Conservation (phyloP, 129 eudicot genomes). For the Cynara cardunculus region DNA sequence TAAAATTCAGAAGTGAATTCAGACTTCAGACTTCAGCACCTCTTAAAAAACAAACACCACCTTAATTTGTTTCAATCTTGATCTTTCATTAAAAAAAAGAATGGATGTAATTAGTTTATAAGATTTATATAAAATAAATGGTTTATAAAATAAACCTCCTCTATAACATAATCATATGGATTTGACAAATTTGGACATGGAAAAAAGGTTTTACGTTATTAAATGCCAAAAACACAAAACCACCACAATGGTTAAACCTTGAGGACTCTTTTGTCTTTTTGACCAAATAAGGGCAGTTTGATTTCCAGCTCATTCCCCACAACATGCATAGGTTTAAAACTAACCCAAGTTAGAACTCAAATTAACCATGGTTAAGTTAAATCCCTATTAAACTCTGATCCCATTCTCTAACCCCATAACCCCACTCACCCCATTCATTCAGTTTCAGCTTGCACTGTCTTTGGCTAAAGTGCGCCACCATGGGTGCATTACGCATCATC, state of each 20-base stretch:
- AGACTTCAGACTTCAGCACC: too few species aligned
- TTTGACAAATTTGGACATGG: conserved; percentile 1
- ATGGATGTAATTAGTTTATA: too few species aligned
- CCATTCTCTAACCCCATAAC: conserved; percentile 7
- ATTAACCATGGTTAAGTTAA: conserved; percentile 28
- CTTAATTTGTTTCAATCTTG: too few species aligned
- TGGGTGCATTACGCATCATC: conserved; percentile 19
- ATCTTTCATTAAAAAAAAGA: too few species aligned
- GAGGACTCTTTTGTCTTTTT: conserved; percentile 36
- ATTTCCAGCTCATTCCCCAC: conserved; percentile 17
- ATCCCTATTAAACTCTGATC: conserved; percentile 25
- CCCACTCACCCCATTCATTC: conserved; percentile 7
- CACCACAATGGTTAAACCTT: conserved; percentile 1
- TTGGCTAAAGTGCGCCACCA: conserved; percentile 33
- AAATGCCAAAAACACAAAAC: conserved; percentile 20
- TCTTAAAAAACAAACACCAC: too few species aligned
- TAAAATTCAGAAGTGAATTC: too few species aligned
- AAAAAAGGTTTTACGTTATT: conserved; percentile 5
- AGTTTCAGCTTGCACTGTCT: conserved; percentile 9
- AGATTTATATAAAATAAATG: too few species aligned
- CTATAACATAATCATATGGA: background rate
- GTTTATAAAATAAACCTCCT: too few species aligned
- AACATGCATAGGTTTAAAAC: background rate
- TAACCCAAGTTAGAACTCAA: conserved; percentile 19
- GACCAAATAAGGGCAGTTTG: conserved; percentile 26